These are phyloP conservation scores for Arthrinium puccinioides DNA, from an alignment of 2,329 filamentous ascomycete species.

Conservation along the genomic window DNA sequence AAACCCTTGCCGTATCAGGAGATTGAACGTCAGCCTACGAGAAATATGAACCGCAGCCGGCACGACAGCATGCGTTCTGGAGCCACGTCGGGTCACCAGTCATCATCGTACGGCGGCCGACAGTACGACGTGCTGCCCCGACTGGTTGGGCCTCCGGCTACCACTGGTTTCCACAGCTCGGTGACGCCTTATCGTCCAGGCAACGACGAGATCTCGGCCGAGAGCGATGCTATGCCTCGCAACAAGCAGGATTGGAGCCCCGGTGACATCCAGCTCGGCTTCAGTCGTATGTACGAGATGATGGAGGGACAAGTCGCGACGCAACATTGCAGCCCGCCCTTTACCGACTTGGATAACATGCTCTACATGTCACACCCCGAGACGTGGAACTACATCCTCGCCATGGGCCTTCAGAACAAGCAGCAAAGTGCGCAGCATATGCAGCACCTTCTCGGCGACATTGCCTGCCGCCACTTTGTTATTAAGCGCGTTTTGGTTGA, in stretches of 20 bases:
- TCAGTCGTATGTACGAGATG: conserved; percentile 17
- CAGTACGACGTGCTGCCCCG: not conserved
- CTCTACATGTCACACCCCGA: conserved; percentile 10
- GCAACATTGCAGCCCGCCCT: conserved; percentile 11
- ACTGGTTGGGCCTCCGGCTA: too few species aligned
- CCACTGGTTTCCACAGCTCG: too few species aligned
- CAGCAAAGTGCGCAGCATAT: conserved; percentile 16
- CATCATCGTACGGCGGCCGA: not conserved
- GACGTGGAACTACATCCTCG: conserved; percentile 19
- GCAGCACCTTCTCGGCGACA: conserved; percentile 13
- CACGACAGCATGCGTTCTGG: not conserved
- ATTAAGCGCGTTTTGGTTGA: conserved; percentile 20
- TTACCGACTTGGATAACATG: conserved; percentile 11
- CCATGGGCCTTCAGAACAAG: conserved; percentile 13
- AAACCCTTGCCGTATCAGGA: not conserved
- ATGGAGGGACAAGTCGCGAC: conserved; percentile 19
- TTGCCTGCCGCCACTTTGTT: conserved; percentile 16
- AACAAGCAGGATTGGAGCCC: conserved; percentile 16
- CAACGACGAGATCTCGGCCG: not conserved
- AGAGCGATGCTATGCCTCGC: conserved; percentile 8
- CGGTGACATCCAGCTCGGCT: conserved; percentile 14
- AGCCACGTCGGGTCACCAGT: conserved; percentile 2
- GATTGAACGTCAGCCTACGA: not conserved
- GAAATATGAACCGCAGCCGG: not conserved
- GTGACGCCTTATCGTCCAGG: not conserved